Evolutionary conservation across 495 filamentous ascomycete genomes (phyloP).

Genomic region (Penicillium pulvis): DNA sequence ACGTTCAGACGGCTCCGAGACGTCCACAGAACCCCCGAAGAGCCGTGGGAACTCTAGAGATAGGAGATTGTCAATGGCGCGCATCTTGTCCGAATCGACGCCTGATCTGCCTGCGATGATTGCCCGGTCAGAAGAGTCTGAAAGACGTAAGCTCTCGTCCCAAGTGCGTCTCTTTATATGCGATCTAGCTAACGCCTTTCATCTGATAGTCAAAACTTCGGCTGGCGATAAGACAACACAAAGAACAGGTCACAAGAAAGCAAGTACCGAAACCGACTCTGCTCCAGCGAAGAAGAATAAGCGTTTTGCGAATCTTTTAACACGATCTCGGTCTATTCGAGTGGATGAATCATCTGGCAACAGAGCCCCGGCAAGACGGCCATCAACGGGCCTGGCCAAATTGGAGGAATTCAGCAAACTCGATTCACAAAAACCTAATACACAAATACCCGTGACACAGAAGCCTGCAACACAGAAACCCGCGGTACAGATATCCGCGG

Average conservation of each 20-base stretch:
- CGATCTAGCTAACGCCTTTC: constrained; percentile 15
- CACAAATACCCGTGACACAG: neutral
- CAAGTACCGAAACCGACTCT: constrained; percentile 33
- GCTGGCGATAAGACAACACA: constrained; percentile 28
- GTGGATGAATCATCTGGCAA: constrained; percentile 46
- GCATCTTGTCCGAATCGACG: constrained; percentile 43
- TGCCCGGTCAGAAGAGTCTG: constrained; percentile 30
- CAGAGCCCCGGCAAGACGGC: constrained; percentile 40
- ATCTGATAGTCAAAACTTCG: constrained; percentile 16
- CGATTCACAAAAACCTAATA: constrained; percentile 16
- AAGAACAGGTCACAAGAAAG: constrained; percentile 29
- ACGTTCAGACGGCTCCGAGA: constrained; percentile 43
- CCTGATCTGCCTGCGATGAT: constrained; percentile 43
- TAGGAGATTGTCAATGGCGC: constrained; percentile 34
- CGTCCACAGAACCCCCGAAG: constrained; percentile 43
- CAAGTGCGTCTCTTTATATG: neutral
- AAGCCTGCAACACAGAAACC: neutral
- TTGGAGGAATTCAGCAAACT: constrained; percentile 40
- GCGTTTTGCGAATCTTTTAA: constrained; percentile 60
- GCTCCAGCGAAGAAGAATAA: constrained; percentile 45
- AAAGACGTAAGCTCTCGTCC: constrained; percentile 32
- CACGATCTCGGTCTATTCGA: constrained; percentile 69
- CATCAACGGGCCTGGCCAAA: constrained; percentile 46
- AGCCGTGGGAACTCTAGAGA: constrained; percentile 49
- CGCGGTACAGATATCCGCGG: neutral